These are phyloP conservation scores for Hymenoscyphus infarciens DNA, from an alignment of 2,329 filamentous ascomycete genomes.

Conservation along the genomic window DNA sequence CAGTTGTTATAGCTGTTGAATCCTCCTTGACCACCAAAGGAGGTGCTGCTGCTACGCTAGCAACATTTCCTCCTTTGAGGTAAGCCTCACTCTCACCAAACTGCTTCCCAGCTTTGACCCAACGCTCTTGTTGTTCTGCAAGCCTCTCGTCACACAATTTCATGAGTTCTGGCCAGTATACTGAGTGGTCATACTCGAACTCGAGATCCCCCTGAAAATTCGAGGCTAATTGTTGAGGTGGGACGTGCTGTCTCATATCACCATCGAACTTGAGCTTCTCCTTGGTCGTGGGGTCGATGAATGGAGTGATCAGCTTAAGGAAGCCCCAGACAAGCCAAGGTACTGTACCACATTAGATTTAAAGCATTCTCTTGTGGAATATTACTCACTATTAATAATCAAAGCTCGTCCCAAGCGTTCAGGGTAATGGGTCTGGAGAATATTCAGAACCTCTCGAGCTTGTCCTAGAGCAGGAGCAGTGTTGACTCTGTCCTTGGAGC, in stretches of 20 bases:
- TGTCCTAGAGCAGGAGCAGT: constrained; percentile 68
- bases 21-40: background rate
- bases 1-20: background rate
- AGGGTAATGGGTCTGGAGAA: constrained; percentile 93
- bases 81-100: constrained; percentile 87
- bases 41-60: constrained; percentile 22
- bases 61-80: constrained; percentile 58
- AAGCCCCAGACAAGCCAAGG: constrained; percentile 90
- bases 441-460: constrained; percentile 79
- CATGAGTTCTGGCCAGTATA: constrained; percentile 86
- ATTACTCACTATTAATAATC: constrained; percentile 73
- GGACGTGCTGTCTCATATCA: constrained; percentile 78
- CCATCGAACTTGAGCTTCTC: constrained; percentile 98
- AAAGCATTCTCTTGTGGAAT: background rate
- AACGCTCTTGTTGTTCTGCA: constrained; percentile 62
- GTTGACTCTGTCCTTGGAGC: constrained; percentile 70
- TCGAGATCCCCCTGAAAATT: constrained; percentile 71
- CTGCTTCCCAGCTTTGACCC: constrained; percentile 74
- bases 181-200: constrained; percentile 85
- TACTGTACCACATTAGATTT: constrained; percentile 48
- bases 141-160: constrained; percentile 65
- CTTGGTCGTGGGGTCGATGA: constrained; percentile 91
- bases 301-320: constrained; percentile 93
- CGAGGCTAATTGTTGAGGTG: constrained; percentile 76
- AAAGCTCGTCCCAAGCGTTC: constrained; percentile 85